Conservation (phyloP, 1,139 yeast species). For the Kodamaea alishanica region DNA sequence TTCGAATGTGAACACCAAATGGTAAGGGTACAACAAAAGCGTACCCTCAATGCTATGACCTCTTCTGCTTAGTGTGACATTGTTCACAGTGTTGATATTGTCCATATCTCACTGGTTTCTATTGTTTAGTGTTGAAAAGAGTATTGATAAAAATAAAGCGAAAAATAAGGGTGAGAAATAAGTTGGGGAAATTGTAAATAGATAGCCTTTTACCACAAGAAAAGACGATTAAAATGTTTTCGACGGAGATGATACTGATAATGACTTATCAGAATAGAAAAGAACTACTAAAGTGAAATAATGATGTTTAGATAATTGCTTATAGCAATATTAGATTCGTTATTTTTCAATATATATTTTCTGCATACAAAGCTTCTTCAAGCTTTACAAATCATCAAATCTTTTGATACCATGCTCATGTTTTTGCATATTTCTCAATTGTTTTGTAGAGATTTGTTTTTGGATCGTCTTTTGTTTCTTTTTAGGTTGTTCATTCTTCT, state of each 20-base stretch:
- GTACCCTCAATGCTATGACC: constrained; percentile 68
- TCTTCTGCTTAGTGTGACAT: constrained; percentile 65
- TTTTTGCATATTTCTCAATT: constrained; percentile 44
- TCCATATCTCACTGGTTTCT: constrained; percentile 3
- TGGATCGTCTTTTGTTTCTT: constrained; percentile 27
- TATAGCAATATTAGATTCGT: no score
- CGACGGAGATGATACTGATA: no score
- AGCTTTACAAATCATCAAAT: constrained; percentile 55
- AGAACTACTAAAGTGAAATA: no score
- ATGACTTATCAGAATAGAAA: no score
- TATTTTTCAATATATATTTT: no score
- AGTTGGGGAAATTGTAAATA: no score
- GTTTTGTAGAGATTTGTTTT: constrained; percentile 43
- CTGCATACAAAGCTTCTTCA: not conserved
- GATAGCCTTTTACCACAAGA: no score
- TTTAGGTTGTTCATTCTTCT: constrained; percentile 12
- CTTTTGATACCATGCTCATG: constrained; percentile 65
- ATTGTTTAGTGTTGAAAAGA: no score
- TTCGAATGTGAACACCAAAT: constrained; percentile 61
- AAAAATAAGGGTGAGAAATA: no score
- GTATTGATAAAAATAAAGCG: no score
- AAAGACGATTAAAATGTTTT: no score
- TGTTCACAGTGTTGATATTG: constrained; percentile 44
- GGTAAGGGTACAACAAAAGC: constrained; percentile 78
- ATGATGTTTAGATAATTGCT: no score